phyloP scores from a whole-genome alignment of 2,329 filamentous ascomycete species.

The Biscogniauxia sp. region DNA sequence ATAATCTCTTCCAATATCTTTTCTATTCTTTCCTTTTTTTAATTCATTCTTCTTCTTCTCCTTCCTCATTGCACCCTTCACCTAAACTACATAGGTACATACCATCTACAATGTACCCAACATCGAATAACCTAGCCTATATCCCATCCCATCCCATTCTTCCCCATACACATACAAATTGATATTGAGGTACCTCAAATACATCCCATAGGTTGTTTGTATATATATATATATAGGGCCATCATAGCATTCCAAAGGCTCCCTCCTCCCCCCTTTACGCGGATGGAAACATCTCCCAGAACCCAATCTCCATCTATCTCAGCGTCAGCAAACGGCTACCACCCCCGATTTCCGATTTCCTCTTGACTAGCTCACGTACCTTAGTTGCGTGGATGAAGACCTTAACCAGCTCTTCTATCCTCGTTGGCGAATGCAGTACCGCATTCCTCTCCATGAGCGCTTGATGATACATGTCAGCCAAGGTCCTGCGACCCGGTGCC shows the following conservation, averaged over 20 bases:
- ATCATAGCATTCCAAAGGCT: too few species aligned
- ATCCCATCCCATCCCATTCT: too few species aligned
- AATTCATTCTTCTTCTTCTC: too few species aligned
- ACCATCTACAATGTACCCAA: too few species aligned
- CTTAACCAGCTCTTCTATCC: conserved; percentile 77
- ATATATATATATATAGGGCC: too few species aligned
- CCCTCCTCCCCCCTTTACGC: conserved; percentile 8
- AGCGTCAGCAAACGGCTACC: conserved; percentile 12
- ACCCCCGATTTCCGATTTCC: background rate
- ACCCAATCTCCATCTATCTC: conserved; percentile 51
- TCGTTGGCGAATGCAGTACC: conserved; percentile 65
- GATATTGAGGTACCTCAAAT: too few species aligned
- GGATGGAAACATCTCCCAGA: conserved; percentile 53
- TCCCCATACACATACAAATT: too few species aligned
- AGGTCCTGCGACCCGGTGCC: background rate
- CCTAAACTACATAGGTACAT: conserved; percentile 4
- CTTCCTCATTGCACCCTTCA: too few species aligned
- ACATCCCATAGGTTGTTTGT: too few species aligned
- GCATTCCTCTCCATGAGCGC: conserved; percentile 75
- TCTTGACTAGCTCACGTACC: conserved; percentile 44
- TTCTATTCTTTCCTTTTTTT: too few species aligned
- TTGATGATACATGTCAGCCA: conserved; percentile 29
- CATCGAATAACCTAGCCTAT: too few species aligned
- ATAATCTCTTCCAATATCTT: too few species aligned
- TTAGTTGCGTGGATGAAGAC: conserved; percentile 88